Base-by-base conservation (phyloP, 768 basidiomycete genomes). In the Kwoniella sp. region DNA sequence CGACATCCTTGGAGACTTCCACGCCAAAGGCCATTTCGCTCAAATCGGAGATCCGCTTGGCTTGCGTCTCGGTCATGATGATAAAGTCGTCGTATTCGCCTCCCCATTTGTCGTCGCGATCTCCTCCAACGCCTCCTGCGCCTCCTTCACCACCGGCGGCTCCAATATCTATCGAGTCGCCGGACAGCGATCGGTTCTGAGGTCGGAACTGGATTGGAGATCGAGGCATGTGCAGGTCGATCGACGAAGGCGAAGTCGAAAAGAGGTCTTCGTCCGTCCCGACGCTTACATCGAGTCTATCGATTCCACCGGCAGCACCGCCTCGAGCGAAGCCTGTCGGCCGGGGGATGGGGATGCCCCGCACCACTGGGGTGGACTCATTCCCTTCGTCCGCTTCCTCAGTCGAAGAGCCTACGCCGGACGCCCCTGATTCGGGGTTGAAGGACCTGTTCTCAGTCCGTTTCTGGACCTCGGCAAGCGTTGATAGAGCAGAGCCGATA, bases 1-100 rank as follows among this genome's bases (percentile, higher is more conserved):
- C 85, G 38, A 99, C 93, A 74, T 95, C 92, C 25, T 88, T 86
- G 9, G 88, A 89, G 77, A 93, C 89, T 75, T 98, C 94, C 45
- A 97, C 89, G 26, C 85, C 87, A 81, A 96, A 97, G 30, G 89
- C 86, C 78, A 91, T 86, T 71, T 90, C 83, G 63, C 95, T 87
- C 28, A 87, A 88, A 22, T 83, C 82, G 57, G 89, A 89, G 70
- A 99, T 97, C 59, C 92, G 86, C 81, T 88, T 89, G 61, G 95
- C 96, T 79, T 99, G 95, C 48, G 84, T 83, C 72, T 90, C 89
- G 1, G 89, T 89, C 92, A 93, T 95, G 82, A 99, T 93, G 52
- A 87, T 86, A 80, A 99, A 98, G 82, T 98, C 94, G 75, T 98
- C 94, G 1, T 88, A 87, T 73, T 94, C 91, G 51, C 84, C 53